Base-by-base conservation (phyloP, 805 yeast species). In the Pichia scutulata region DNA sequence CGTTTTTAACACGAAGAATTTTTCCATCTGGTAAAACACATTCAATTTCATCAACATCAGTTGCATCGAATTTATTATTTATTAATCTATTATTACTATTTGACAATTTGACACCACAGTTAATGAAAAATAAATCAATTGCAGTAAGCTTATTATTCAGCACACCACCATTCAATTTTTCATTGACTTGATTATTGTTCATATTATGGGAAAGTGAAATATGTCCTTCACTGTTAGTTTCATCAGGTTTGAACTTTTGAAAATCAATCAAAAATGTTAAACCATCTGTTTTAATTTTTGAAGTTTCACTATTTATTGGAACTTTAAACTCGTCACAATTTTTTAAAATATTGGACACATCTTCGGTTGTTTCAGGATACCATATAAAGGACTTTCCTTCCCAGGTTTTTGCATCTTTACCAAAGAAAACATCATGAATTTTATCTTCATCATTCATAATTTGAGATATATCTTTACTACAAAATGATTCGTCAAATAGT, bases 21-120 rank as follows among this genome's bases (percentile, higher is more conserved):
- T 55, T 50, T 9, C 69, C 69, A 51, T 62, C 66, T 14, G 68
- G 63, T 25, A 65, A 52, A 8, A 64, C 66, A 30, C 54, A 57
- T 10, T 57, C 61, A 21, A 58, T 40, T 24, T 46, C 52, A 24
- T 40, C 40, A 3, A 64, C 50, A 5, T 42, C 37, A 2, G 30
- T 14, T 3, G 47, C 45, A 19, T 55, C 51, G 46, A 56, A 50
- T 10, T 46, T 44, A 26, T 50, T 53, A 22, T 43, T 33, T n/a
- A 55, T 26, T 36, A 59, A 43, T 41, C 46, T 39, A 47, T 40
- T 41, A 21, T 23, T 28, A 16, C 39, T 21, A 30, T 39, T 37
- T 7, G 48, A 30, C 7, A 51, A 39, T 39, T 51, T 39, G 7
- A 60, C 37, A 5, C 66, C 66, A 13, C 62, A 42, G 14, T 50